Base-by-base conservation (phyloP, 2,329 filamentous ascomycete genomes). In the Botrytis sinoallii region DNA sequence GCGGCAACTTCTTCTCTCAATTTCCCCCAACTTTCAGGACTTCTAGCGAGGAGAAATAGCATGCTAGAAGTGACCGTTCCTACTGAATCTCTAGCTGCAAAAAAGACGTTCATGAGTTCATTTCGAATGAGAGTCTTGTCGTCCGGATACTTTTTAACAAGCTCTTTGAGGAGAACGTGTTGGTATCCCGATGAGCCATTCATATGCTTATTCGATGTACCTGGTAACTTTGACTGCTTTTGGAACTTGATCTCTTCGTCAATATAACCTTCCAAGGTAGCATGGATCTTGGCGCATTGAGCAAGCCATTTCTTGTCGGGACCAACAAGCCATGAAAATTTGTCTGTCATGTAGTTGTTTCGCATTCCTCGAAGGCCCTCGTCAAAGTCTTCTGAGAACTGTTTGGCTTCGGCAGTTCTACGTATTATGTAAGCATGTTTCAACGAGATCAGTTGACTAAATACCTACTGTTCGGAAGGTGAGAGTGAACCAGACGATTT, bases 141-240 rank as follows among this genome's bases (percentile, higher is more conserved):
- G 3, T 82, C 77, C 1, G 83, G 84, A n/a, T 32, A 55, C 46
- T 83, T 80, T 35, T 82, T 82, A 38, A 84, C 85, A 35, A 90
- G 80, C 61, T 86, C 86, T 63, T 85, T 79, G 35, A 88, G 78
- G 73, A 89, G 85, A 44, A 85, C 82, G 70, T 84, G 84, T 38
- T 68, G 46, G 29, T 72, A 57, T 2, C 60, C 35, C 10, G 60
- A 22, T 25, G 44, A 35, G 25, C 65, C 38, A 16, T 14, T 3
- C 32, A 18, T 22, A 22, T 8, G 52, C 6, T 70, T 32, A 46
- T 40, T n/a, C n/a, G 68, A 38, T 12, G 25, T 4, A 29, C 22
- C 68, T 38, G 32, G 9, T 9, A 29, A n/a, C 25, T 65, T 65
- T n/a, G 32, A 63, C 22, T 65, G 14, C 22, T 57, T 65, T 70